Evolutionary conservation across 331 rosid species (phyloP).

Genomic region (Pyrus hybrid): DNA sequence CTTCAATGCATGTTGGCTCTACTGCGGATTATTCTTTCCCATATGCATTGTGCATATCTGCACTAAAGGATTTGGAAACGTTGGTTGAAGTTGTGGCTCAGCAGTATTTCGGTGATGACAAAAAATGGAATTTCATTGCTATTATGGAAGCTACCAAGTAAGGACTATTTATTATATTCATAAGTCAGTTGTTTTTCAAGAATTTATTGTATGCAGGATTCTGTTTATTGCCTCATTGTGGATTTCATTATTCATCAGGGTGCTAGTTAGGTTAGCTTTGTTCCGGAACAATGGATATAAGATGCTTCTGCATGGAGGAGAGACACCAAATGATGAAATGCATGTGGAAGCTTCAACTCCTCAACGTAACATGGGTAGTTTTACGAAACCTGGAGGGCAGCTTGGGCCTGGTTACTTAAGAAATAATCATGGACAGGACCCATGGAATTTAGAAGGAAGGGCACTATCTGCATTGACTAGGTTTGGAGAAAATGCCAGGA

Average conservation of each 20-base stretch:
- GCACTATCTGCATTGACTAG: conserved; percentile 76
- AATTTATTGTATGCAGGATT: not conserved
- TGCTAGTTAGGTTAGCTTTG: conserved; percentile 69
- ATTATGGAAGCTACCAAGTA: conserved; percentile 83
- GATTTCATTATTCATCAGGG: conserved; percentile 45
- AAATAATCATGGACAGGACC: conserved; percentile 32
- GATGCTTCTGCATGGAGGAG: conserved; percentile 84
- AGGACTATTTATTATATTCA: conserved; percentile 15
- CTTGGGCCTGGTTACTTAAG: conserved; percentile 30
- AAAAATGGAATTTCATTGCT: conserved; percentile 91
- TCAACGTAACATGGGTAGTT: conserved; percentile 21
- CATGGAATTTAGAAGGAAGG: conserved; percentile 71
- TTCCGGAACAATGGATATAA: conserved; percentile 80
- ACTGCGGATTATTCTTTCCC: conserved; percentile 52
- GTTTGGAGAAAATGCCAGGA: conserved; percentile 78
- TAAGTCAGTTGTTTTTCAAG: conserved; percentile 6
- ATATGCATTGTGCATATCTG: conserved; percentile 74
- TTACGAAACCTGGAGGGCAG: conserved; percentile 23
- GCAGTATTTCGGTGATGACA: conserved; percentile 80
- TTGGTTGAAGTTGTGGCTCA: conserved; percentile 86
- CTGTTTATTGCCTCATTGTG: conserved; percentile 16
- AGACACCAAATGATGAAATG: conserved; percentile 45
- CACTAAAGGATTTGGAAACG: conserved; percentile 85
- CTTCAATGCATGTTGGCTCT: conserved; percentile 31
- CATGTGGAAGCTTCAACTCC: conserved; percentile 25